Evolutionary conservation across 352 stramenopile genomes (phyloP), one percentile per base, ranked within the genome.

Genomic region (Phytopythium sindhum): DNA sequence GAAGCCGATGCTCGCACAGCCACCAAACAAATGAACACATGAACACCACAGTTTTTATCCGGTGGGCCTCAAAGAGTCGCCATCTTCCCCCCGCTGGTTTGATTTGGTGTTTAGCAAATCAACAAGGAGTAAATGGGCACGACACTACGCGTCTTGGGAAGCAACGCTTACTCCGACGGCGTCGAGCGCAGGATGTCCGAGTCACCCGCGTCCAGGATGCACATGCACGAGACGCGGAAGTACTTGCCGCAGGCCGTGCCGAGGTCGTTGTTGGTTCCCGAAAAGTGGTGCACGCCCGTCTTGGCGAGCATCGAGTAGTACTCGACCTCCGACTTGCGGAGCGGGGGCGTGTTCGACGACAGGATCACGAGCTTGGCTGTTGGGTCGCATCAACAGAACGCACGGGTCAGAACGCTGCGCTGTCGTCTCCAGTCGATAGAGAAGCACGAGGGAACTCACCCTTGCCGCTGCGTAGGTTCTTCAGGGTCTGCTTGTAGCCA

Each of bases 221-320:
- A 91, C 64, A 99, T 86, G 60, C 97, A 93, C 48, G 95, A 99
- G 62, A 98, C 97, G 69, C 97, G 94, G 92, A 99, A 99, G 82
- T 99, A 98, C 80, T 99, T 99, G 75, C 97, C 97, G 73, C 97
- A 99, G 57, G 98, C 97, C 73, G 96, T 99, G 71, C 98, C 98
- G 58, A 99, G 93, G 77, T 99, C 96, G 64, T 96, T 98, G 92
- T 99, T 99, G 76, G 91, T 97, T 64, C 98, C 98, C 57, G 88
- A 79, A 80, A 99, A 99, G 88, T 99, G 97, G 87, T 99, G 97
- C 65, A 99, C 97, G 48, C 85, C 85, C 58, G 88, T 98, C 92
- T 99, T 99, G 75, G 95, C 96, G 63, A 99, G 91, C 97, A 99
- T 99, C 67, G 97, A 98, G 85, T 99, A 98, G 92, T 99, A 99